Evolutionary conservation across 441 rosid species (phyloP), one percentile per base, ranked within the genome.

Genomic region (Flueggea neowawraea): DNA sequence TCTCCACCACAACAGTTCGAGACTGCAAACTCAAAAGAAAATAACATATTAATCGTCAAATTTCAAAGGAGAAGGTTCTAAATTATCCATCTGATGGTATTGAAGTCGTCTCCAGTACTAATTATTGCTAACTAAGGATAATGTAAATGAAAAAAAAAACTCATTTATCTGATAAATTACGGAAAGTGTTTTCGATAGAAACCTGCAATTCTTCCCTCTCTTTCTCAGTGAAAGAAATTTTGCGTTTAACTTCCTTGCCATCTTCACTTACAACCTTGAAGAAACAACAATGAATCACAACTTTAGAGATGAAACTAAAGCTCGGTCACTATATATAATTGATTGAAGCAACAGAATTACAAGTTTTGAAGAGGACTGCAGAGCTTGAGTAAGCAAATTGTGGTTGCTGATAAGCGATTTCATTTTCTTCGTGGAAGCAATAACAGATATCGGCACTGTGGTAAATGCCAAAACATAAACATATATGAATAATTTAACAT

Each of bases 191-290:
- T 59, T 16, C 10, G 17, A 12, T 36, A 44, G 51, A 56, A 61
- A 88, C 98, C 97, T 84, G 96, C 68, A 94, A 65, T 16, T 89
- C 97, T 72, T 91, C 96, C 79, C 76, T 86, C 39, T 95, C 89
- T 72, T 89, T 88, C 2, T 95, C 97, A 9, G 97, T 86, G 60
- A 89, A 95, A 73, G 89, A 83, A 54, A 62, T 63, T 69, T 72
- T 85, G 60, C 97, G 96, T 65, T 65, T 88, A 59, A 87, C 91
- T 76, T 78, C 89, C 86, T 85, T 95, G 51, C 80, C 83, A 55
- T 91, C 98, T 17, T 75, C 89, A 69, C 83, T 81, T 59, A 91
- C 82, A 71, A 85, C 84, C 96, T 94, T 77, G 13, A 60, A 62
- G 56, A 17, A 58, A 16, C 69, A 69, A 45, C 54, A 65, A 55